Conservation (phyloP, 2,329 filamentous ascomycete species). For the Apiospora aurea region DNA sequence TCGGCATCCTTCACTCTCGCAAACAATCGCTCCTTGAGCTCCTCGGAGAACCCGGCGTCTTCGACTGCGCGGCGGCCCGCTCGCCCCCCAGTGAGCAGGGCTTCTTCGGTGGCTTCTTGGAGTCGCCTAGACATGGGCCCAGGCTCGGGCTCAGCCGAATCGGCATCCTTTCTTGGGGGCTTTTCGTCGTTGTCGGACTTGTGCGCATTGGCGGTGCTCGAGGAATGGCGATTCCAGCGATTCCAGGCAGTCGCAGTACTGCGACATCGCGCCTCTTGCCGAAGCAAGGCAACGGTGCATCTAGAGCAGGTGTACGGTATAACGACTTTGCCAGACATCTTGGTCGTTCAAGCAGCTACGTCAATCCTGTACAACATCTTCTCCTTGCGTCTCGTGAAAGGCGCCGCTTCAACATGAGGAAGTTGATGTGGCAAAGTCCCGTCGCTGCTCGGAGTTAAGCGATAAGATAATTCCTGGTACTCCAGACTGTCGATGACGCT, state of each 20-base stretch:
- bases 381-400: neutral
- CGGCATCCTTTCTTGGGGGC: neutral
- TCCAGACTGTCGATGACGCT: neutral
- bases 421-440: slow-evolving; percentile 8
- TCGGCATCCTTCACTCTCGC: slow-evolving; percentile 62
- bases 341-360: neutral
- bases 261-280: slow-evolving; percentile 6
- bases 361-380: slow-evolving; percentile 1
- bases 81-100: slow-evolving; percentile 63
- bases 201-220: slow-evolving; percentile 1
- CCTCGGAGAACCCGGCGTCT: slow-evolving; percentile 69
- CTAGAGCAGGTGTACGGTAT: slow-evolving; percentile 8
- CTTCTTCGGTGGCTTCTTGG: slow-evolving; percentile 69
- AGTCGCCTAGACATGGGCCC: slow-evolving; percentile 64
- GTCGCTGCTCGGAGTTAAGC: slow-evolving; percentile 14
- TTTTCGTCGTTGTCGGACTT: neutral
- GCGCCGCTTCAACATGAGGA: neutral
- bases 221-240: neutral
- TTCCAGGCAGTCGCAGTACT: neutral
- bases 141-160: slow-evolving; percentile 21
- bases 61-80: slow-evolving; percentile 66
- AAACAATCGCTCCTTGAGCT: slow-evolving; percentile 65
- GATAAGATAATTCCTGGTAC: neutral
- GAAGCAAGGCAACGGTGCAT: slow-evolving; percentile 8
- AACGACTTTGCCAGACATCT: neutral